phyloP scores from a whole-genome alignment of 306 rosid genomes.

The Corylus heterophylla region DNA sequence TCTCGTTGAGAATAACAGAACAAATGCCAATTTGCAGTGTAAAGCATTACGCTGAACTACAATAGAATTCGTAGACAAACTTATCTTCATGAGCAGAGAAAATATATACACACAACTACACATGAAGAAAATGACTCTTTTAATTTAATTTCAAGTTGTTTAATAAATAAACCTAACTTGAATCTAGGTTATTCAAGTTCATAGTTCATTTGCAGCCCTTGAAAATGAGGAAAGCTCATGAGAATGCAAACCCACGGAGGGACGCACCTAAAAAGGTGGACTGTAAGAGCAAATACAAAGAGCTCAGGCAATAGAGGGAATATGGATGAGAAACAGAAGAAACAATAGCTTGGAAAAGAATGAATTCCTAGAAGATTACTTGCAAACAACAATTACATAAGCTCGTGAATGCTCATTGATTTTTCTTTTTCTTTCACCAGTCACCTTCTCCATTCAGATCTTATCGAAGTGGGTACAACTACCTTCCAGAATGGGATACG shows the following conservation, averaged over 20 bases:
- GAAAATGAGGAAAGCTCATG: background rate
- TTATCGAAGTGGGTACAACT: slow-evolving; percentile 15
- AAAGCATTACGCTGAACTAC: too few species aligned
- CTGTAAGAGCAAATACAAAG: background rate
- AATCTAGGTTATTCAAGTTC: too few species aligned
- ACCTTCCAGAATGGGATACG: slow-evolving; percentile 25
- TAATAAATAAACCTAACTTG: too few species aligned
- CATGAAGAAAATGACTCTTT: too few species aligned
- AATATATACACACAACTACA: too few species aligned
- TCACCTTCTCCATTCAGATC: slow-evolving; percentile 31
- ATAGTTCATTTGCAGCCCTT: too few species aligned
- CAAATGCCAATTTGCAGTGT: too few species aligned
- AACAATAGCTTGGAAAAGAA: slow-evolving; percentile 17
- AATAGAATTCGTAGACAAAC: too few species aligned
- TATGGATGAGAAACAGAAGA: background rate
- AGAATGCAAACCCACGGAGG: background rate
- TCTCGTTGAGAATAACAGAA: too few species aligned
- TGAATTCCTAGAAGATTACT: slow-evolving; percentile 39
- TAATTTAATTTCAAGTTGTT: too few species aligned
- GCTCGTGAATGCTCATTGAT: slow-evolving; percentile 30
- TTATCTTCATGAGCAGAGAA: too few species aligned
- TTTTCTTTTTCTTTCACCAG: slow-evolving; percentile 26
- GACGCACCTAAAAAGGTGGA: background rate
- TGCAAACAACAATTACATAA: slow-evolving; percentile 41
- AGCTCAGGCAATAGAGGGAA: background rate